phyloP scores from a whole-genome alignment of 441 rosid genomes.

The Croton setiger region DNA sequence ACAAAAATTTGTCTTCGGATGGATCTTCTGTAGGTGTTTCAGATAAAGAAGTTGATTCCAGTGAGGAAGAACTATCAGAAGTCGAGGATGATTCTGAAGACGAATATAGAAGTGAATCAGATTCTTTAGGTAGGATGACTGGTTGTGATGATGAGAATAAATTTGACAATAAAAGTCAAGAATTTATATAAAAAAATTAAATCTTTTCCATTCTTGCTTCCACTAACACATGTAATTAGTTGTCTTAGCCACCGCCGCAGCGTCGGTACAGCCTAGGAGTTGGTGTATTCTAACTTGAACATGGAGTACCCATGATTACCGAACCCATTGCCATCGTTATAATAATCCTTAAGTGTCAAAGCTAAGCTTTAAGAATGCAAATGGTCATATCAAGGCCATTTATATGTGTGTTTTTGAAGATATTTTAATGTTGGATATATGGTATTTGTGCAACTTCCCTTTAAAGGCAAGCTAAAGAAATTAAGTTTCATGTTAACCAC shows the following conservation, averaged over 20 bases:
- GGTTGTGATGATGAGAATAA: slow-evolving; percentile 15
- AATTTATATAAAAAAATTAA: background rate
- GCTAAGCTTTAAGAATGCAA: no score
- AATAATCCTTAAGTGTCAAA: no score
- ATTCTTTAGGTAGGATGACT: slow-evolving; percentile 26
- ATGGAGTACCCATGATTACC: no score
- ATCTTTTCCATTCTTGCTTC: background rate
- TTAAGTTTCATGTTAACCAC: background rate
- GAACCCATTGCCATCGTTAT: no score
- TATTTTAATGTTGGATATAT: no score
- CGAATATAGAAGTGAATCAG: slow-evolving; percentile 37
- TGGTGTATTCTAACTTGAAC: no score
- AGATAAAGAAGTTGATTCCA: slow-evolving; percentile 33
- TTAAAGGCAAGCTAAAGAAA: slow-evolving; percentile 17
- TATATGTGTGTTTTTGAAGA: no score
- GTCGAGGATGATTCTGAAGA: slow-evolving; percentile 27
- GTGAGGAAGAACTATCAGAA: slow-evolving; percentile 31
- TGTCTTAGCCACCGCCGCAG: no score
- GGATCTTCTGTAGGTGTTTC: slow-evolving; percentile 29
- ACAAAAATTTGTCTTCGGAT: slow-evolving; percentile 5
- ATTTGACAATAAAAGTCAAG: slow-evolving; percentile 5
- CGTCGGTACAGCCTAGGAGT: no score
- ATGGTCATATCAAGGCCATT: no score
- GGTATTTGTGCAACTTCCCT: background rate
- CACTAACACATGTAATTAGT: no score